Percentiles rank a stretch among this genome's conserved stretches.
These are phyloP conservation scores for Agrostemma githago DNA, from an alignment of 148 eudicot species.

Conservation along the genomic window DNA sequence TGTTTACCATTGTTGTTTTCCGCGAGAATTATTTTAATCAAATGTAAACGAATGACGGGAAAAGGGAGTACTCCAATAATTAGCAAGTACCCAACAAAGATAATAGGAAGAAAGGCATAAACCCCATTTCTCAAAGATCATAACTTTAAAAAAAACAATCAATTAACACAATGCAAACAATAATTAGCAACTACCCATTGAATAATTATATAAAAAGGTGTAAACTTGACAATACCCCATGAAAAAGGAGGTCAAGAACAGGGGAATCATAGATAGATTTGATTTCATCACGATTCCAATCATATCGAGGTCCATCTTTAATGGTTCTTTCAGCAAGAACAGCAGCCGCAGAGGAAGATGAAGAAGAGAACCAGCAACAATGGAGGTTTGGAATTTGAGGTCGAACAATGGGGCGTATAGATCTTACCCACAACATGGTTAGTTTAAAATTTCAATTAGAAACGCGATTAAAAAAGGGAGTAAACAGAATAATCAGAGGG, in stretches of 20 bases:
- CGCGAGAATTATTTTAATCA: no score
- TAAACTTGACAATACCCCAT: conserved; percentile 42
- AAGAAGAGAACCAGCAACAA: conserved; percentile 29
- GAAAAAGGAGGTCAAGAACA: conserved; percentile 79
- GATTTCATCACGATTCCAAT: conserved; percentile 59
- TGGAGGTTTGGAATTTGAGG: conserved; percentile 21
- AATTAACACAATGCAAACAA: conserved; percentile 10
- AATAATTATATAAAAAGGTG: conserved; percentile 4
- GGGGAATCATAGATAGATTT: conserved; percentile 78
- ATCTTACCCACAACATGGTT: conserved; percentile 28
- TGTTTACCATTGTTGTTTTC: no score
- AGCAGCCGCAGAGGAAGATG: conserved; percentile 60
- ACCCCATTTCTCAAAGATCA: background rate
- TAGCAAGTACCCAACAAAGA: background rate
- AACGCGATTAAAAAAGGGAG: background rate
- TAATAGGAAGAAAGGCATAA: background rate
- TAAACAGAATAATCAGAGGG: background rate
- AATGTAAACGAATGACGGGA: no score
- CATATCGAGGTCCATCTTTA: conserved; percentile 56
- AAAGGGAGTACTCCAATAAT: background rate
- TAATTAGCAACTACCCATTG: background rate
- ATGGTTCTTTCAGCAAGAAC: conserved; percentile 61
- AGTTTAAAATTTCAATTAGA: background rate
- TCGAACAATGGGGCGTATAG: conserved; percentile 16
- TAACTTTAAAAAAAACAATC: background rate